A percentile compares a stretch with the other conserved stretches of the same genome.
These are phyloP conservation scores for Euphorbia pulcherrima DNA, from an alignment of 345 rosid genomes.

Conservation along the genomic window DNA sequence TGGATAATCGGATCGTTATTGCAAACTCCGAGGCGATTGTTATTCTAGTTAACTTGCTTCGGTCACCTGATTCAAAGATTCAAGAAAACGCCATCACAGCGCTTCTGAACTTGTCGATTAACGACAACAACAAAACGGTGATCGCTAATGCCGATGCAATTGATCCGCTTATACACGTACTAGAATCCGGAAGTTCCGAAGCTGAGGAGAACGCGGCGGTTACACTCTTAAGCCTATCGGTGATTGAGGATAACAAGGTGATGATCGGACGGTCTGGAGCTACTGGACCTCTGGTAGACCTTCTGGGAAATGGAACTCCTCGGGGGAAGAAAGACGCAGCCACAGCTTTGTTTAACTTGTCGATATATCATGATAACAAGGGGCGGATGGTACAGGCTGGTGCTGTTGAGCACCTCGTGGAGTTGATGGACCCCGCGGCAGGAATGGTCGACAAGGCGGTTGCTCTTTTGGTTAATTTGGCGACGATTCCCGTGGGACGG, in stretches of 20 bases:
- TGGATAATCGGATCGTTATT: slow-evolving; percentile 71
- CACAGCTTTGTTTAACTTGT: slow-evolving; percentile 77
- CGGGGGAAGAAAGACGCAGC: slow-evolving; percentile 93
- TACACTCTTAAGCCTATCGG: slow-evolving; percentile 81
- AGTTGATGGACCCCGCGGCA: slow-evolving; percentile 82
- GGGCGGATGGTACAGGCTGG: slow-evolving; percentile 70
- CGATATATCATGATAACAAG: slow-evolving; percentile 81
- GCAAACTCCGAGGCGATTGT: slow-evolving; percentile 69
- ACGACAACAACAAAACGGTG: slow-evolving; percentile 64
- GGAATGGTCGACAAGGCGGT: slow-evolving; percentile 97
- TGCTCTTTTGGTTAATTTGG: slow-evolving; percentile 85
- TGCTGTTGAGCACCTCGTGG: slow-evolving; percentile 79
- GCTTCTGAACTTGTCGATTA: slow-evolving; percentile 82
- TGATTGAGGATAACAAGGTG: slow-evolving; percentile 70
- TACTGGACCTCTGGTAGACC: slow-evolving; percentile 72
- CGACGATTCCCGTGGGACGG: slow-evolving; percentile 72
- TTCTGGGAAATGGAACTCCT: slow-evolving; percentile 73
- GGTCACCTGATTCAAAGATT: slow-evolving; percentile 45
- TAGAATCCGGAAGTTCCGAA: slow-evolving; percentile 70
- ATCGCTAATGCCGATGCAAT: slow-evolving; percentile 74
- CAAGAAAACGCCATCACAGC: slow-evolving; percentile 86
- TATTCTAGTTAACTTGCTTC: slow-evolving; percentile 56
- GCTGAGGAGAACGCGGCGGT: slow-evolving; percentile 89
- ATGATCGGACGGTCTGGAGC: slow-evolving; percentile 86
- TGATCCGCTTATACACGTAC: slow-evolving; percentile 71